These are phyloP conservation scores for Teratosphaeria viscida DNA, from an alignment of 2,329 filamentous ascomycete genomes.

Conservation along the genomic window DNA sequence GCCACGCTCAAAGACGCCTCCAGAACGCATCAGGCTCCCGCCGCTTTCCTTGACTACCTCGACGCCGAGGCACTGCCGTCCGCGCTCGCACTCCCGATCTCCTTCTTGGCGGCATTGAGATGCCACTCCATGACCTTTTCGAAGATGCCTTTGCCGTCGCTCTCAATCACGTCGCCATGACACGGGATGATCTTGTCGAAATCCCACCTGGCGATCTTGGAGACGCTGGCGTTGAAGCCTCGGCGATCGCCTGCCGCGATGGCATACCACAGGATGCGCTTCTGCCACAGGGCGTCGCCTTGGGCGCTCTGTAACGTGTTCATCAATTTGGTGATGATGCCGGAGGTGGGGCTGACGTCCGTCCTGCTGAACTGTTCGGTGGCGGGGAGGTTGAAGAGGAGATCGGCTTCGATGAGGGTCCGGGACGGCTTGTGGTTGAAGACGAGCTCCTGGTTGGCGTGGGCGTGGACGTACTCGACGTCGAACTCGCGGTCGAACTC, in stretches of 20 bases:
- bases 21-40: not conserved
- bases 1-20: not conserved
- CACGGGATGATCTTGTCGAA: slow-evolving; percentile 81
- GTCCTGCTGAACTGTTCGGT: slow-evolving; percentile 64
- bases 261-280: slow-evolving; percentile 73
- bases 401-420: slow-evolving; percentile 77
- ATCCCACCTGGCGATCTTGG: slow-evolving; percentile 66
- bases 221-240: slow-evolving; percentile 60
- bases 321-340: slow-evolving; percentile 43
- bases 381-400: slow-evolving; percentile 84
- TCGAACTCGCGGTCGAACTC: slow-evolving; percentile 86
- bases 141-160: slow-evolving; percentile 62
- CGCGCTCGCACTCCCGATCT: not conserved
- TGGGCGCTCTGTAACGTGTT: slow-evolving; percentile 41
- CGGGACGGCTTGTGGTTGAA: slow-evolving; percentile 71
- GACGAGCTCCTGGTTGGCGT: slow-evolving; percentile 79
- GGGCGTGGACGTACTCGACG: slow-evolving; percentile 66
- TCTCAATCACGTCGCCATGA: slow-evolving; percentile 82
- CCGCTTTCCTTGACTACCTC: not conserved
- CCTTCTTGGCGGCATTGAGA: slow-evolving; percentile 41
- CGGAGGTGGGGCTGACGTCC: slow-evolving; percentile 44
- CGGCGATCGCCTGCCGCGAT: slow-evolving; percentile 50
- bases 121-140: slow-evolving; percentile 77
- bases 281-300: slow-evolving; percentile 60
- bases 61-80: not conserved